Evolutionary conservation across 2,329 filamentous ascomycete species (phyloP), one percentile per base, ranked within the genome.

Genomic region (Botrytis hyacinthi): DNA sequence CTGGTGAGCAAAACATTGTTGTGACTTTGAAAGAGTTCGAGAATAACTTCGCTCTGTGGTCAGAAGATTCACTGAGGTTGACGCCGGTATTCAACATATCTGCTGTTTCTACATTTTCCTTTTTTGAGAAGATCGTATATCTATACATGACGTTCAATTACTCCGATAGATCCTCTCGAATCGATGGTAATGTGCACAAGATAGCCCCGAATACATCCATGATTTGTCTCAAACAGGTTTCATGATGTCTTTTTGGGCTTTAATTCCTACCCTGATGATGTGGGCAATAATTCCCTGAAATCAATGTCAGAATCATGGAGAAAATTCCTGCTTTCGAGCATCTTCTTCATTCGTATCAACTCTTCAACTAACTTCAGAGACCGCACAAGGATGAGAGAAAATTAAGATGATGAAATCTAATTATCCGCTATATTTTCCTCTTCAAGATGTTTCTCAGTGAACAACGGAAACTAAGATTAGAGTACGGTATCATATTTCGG

Each of bases 381-480:
- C 1, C 54, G 29, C 3, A 22, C 9, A 32, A n/a, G 54, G 16
- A 59, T 32, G 8, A 32, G 4, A 59, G n/a, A 10, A 1, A 20
- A 59, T 51, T 5, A 5, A n/a, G 5, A 14, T 51, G 3, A 59
- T 5, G 20, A 8, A 10, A 35, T 5, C 1, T 22, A 22, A 20
- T 3, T 12, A 20, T 22, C 8, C n/a, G 8, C 29, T 29, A 4
- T 59, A 0, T 37, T 26, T 61, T 61, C 32, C 5, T 7, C 59
- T 65, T 10, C 18, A 10, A 40, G 4, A 0, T 1, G 18, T n/a
- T 18, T 48, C 42, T 18, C 0, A 7, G 12, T 16, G 18, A 14
- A 46, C 12, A 10, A 8, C 10, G 4, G 4, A 22, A 1, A 35
- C 7, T 1, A 22, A 2, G 0, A 4, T 22, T n/a, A 1, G 44